These are phyloP conservation scores for Suhomyces terraborum DNA, from an alignment of 1,139 yeast genomes.

Conservation along the genomic window DNA sequence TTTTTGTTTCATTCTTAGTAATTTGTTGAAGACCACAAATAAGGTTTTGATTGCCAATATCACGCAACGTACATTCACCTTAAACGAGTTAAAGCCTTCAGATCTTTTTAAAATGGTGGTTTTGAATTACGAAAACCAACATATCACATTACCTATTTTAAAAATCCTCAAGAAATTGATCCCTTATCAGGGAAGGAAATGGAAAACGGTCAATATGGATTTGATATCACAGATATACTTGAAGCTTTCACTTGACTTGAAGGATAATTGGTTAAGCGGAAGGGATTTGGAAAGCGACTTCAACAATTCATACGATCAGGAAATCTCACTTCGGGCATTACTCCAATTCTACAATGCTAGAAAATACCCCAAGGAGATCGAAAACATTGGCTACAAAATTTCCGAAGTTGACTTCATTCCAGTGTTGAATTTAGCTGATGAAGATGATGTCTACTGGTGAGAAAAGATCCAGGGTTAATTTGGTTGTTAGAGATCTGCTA, in stretches of 20 bases:
- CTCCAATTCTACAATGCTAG: constrained; percentile 75
- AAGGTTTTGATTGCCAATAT: constrained; percentile 48
- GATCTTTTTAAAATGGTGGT: constrained; percentile 47
- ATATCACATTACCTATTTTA: constrained; percentile 69
- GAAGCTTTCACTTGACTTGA: constrained; percentile 67
- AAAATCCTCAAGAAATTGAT: constrained; percentile 76
- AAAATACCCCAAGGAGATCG: constrained; percentile 55
- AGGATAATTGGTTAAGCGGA: constrained; percentile 91
- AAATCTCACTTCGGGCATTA: constrained; percentile 78
- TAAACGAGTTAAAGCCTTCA: constrained; percentile 58
- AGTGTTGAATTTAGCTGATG: constrained; percentile 21
- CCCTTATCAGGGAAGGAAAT: constrained; percentile 90
- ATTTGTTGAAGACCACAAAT: constrained; percentile 47
- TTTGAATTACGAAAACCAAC: constrained; percentile 57
- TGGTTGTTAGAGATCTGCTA: too few relatives aligned
- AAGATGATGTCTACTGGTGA: constrained; percentile 14
- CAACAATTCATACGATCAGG: constrained; percentile 82
- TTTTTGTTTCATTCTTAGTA: constrained; percentile 47
- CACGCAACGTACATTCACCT: constrained; percentile 55
- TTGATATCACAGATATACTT: constrained; percentile 84
- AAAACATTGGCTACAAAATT: constrained; percentile 54
- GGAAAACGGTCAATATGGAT: constrained; percentile 95
- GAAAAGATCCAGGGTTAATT: too few relatives aligned
- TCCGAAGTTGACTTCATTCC: constrained; percentile 26
- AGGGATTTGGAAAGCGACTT: constrained; percentile 75